Evolutionary conservation across 2,329 filamentous ascomycete species (phyloP), one percentile per base, ranked within the genome.

Genomic region (Trichoderma oligosporum): DNA sequence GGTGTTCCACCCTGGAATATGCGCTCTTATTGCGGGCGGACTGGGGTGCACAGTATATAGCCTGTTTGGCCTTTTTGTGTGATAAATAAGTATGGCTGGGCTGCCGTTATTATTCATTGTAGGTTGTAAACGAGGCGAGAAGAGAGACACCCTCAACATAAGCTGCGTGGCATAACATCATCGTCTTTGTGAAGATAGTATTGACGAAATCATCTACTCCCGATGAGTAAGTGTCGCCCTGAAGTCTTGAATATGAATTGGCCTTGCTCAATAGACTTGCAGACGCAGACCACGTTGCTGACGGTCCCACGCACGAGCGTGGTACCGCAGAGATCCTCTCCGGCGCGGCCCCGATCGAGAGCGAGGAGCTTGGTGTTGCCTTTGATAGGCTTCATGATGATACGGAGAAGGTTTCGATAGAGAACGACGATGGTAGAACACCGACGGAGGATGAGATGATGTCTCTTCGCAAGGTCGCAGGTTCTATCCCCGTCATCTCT

Each of bases 381-480:
- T 12, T 45, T 7, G 53, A 58, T 14, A 36, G 4, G 27, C 41
- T 45, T 6, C 41, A 41, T 9, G 49, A 55, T 7, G 56, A 54
- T 9, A 38, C 36, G 14, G 49, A 46, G 33, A 52, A 55, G 44
- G 44, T 33, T 22, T 12, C 29, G 6, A 22, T 33, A 14, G 46
- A 58, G n/a, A 22, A 27, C 16, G 31, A 24, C 11, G 52, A 56
- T 14, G 52, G 52, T n/a, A 36, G 46, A 39, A 53, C 36, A 14
- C 57, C 57, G 18, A 57, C 57, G 3, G 57, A 51, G 2, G 57
- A 59, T 12, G 57, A 59, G 22, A 45, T 22, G 24, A n/a, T 8
- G 8, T 18, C 46, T 6, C 53, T 59, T 14, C 57, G 57, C 22
- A 59, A 59, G 46, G 57, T 59, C 14, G 45, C 57, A 24, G 53